Percentiles rank a stretch among this genome's conserved stretches.
phyloP scores from a whole-genome alignment of 345 rosid genomes.

The Lepidium sativum region DNA sequence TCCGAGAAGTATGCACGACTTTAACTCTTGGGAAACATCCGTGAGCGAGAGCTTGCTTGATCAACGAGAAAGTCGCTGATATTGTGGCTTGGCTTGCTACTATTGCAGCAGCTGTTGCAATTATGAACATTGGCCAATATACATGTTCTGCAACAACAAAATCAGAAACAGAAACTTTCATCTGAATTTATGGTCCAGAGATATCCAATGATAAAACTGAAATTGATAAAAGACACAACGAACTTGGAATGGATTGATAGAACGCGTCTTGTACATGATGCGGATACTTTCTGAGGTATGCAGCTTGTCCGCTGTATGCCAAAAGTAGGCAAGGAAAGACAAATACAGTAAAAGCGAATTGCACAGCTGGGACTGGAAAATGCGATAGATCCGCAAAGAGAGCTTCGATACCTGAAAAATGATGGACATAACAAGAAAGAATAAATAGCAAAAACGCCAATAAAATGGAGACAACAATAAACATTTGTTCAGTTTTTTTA shows the following conservation, averaged over 20 bases:
- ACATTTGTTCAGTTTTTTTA: neutral
- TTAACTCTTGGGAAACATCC: slow-evolving; percentile 86
- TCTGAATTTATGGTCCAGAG: neutral
- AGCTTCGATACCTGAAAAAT: slow-evolving; percentile 76
- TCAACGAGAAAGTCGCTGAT: slow-evolving; percentile 78
- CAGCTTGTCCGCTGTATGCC: slow-evolving; percentile 97
- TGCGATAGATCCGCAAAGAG: slow-evolving; percentile 89
- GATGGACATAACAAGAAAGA: neutral
- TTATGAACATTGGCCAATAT: slow-evolving; percentile 73
- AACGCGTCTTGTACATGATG: slow-evolving; percentile 71
- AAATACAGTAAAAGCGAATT: slow-evolving; percentile 68
- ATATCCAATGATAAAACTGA: neutral
- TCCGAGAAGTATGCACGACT: slow-evolving; percentile 73
- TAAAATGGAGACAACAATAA: neutral
- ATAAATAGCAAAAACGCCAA: neutral
- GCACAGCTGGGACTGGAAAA: slow-evolving; percentile 84
- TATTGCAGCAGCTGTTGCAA: slow-evolving; percentile 64
- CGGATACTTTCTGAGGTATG: slow-evolving; percentile 54
- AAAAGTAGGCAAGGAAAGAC: slow-evolving; percentile 93
- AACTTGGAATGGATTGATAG: slow-evolving; percentile 89
- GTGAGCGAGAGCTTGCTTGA: slow-evolving; percentile 81
- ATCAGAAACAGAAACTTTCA: slow-evolving; percentile 8
- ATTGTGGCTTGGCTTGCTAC: slow-evolving; percentile 87
- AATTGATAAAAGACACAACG: neutral
- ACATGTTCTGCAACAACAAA: slow-evolving; percentile 19